Conservation (phyloP, 23 red algal species). For the Agarophyton chilense region DNA sequence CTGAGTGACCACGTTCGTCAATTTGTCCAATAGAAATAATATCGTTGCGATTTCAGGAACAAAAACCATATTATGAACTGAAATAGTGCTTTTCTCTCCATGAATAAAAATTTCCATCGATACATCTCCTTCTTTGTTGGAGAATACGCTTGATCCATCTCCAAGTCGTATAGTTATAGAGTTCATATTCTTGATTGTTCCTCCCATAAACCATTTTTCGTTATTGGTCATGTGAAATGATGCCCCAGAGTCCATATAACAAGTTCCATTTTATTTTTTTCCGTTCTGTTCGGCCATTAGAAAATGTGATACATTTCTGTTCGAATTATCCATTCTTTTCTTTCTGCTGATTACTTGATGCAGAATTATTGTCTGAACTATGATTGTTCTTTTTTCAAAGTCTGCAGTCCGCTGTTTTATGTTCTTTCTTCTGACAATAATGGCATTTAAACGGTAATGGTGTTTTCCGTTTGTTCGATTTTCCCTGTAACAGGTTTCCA, state of each 20-base stretch:
- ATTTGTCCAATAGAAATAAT: not conserved
- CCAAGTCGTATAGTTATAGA: not conserved
- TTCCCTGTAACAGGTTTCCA: not conserved
- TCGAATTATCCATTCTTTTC: too few species aligned
- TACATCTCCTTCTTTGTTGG: not conserved
- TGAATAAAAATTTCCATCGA: not conserved
- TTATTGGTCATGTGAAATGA: constrained; percentile 24
- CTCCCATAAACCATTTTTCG: not conserved
- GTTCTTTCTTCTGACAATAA: not conserved
- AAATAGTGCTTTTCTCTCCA: not conserved
- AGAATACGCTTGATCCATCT: not conserved
- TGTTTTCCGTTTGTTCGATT: not conserved
- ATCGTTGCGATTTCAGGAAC: not conserved
- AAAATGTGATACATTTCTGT: too few species aligned
- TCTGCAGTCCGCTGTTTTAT: not conserved
- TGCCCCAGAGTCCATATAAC: constrained; percentile 22
- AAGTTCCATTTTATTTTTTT: not conserved
- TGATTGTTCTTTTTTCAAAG: not conserved
- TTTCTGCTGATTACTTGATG: too few species aligned
- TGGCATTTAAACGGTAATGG: not conserved
- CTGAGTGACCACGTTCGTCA: not conserved
- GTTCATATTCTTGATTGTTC: not conserved
- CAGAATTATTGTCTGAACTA: too few species aligned
- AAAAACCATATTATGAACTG: not conserved
- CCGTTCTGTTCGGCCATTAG: not conserved